Evolutionary conservation across 495 filamentous ascomycete genomes (phyloP), one percentile per base, ranked within the genome.

Genomic region (Daldinia concentrica): DNA sequence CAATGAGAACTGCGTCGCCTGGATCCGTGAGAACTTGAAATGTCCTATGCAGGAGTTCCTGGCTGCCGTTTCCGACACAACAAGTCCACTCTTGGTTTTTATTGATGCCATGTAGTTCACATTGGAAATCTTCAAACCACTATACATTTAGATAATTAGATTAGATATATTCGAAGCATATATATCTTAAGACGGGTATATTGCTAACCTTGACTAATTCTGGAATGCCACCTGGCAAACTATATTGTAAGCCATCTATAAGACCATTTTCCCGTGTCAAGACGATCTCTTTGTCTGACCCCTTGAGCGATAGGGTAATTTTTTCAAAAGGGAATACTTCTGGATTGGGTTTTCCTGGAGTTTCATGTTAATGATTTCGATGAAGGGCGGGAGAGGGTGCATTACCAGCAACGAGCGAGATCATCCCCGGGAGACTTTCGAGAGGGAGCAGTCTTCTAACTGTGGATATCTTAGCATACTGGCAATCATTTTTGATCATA

Each of bases 361-460:
- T 36, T n/a, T 14, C 1, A 11, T 39, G 30, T 62, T 37, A 52
- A 6, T 17, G 15, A 37, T 26, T 39, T 52, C 6, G 11, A 1
- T 17, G 24, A 29, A 37, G 34, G 43, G 26, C 6, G n/a, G 19
- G 29, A 15, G 15, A 36, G 27, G 3, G 6, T 9, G 32, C 45
- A 37, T n/a, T 51, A 52, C 45, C 59, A 27, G 59, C 59, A 52
- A 62, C 45, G 19, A 62, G 59, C 4, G 59, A 52, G 43, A 62
- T 62, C 59, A 62, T 62, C 3, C 59, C 59, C 14, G 59, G 59
- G 22, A 62, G 59, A 30, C 5, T 52, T 52, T 62, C 59, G 3
- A 62, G 59, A 14, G 58, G 59, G 17, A 62, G 59, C 37, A 62
- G 59, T n/a, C 45, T 62, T 62, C 59, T 22, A n/a, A 62, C 59